Evolutionary conservation across 805 yeast species (phyloP).

Genomic region (Yamadazyma insecticola): DNA sequence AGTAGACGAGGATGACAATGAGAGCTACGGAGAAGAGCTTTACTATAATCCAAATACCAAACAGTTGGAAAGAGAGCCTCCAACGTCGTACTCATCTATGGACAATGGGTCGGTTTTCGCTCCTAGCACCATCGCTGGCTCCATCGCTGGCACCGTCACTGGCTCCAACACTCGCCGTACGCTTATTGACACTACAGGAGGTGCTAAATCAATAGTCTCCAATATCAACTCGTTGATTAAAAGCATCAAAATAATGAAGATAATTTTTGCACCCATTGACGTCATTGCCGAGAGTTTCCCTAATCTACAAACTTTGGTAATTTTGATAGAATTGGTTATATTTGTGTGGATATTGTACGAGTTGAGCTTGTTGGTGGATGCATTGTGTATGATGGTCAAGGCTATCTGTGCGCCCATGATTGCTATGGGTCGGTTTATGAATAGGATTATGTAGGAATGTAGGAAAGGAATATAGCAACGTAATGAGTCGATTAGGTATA

Average conservation of each 20-base stretch:
- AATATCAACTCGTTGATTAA: conserved; percentile 31
- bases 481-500: too few species aligned
- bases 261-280: conserved; percentile 38
- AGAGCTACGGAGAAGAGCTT: conserved; percentile 19
- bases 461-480: background rate
- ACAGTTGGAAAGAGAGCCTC: conserved; percentile 25
- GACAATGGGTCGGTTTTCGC: conserved; percentile 2
- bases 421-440: conserved; percentile 41
- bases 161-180: background rate
- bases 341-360: conserved; percentile 41
- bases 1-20: conserved; percentile 16
- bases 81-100: conserved; percentile 15
- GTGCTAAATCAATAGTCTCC: conserved; percentile 21
- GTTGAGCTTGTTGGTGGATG: conserved; percentile 37
- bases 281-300: conserved; percentile 34
- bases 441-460: conserved; percentile 27
- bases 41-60: conserved; percentile 29
- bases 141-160: background rate
- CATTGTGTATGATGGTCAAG: conserved; percentile 40
- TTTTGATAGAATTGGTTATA: conserved; percentile 32
- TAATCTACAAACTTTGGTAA: conserved; percentile 33
- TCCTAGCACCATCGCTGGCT: background rate
- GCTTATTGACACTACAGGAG: conserved; percentile 11
- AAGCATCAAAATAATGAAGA: conserved; percentile 29
- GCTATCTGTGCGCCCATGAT: conserved; percentile 45